A percentile compares a stretch with the other conserved stretches of the same genome.
phyloP scores from a whole-genome alignment of 1,284 basidiomycete genomes.

The Pseudozyma thailandica region DNA sequence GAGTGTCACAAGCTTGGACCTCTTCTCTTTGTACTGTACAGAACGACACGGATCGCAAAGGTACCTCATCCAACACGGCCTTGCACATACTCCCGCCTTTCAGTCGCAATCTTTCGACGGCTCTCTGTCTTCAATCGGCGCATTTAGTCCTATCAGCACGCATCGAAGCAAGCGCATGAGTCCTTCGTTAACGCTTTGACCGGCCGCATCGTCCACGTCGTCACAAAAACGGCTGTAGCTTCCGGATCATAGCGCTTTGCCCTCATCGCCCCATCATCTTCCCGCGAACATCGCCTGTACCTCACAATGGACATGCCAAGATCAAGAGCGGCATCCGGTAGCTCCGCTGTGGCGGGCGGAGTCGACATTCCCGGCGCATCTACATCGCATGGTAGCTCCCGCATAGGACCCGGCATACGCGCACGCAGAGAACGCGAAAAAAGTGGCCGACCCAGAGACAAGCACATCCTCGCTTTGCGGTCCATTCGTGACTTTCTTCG shows the following conservation, averaged over 20 bases:
- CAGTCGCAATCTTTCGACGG: no score
- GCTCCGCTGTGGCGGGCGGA: constrained; percentile 7
- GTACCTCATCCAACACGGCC: no score
- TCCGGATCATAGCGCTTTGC: neutral
- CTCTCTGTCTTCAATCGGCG: no score
- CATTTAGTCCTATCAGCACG: no score
- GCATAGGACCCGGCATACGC: constrained; percentile 6
- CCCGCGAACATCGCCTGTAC: neutral
- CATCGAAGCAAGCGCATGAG: no score
- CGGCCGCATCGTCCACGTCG: no score
- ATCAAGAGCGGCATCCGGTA: constrained; percentile 27
- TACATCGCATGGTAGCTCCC: constrained; percentile 22
- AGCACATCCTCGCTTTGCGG: constrained; percentile 73
- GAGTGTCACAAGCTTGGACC: no score
- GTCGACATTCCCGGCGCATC: constrained; percentile 39
- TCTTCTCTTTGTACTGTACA: no score
- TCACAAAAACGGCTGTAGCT: no score
- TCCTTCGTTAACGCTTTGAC: no score
- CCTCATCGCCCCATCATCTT: neutral
- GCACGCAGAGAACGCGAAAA: constrained; percentile 34
- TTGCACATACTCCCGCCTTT: no score
- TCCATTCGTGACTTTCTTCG: constrained; percentile 85
- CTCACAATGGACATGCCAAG: constrained; percentile 32
- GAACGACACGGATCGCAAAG: no score
- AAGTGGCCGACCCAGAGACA: constrained; percentile 45